Evolutionary conservation across 768 basidiomycete species (phyloP), one percentile per base, ranked within the genome.

Genomic region (Pleurotus tuoliensis): DNA sequence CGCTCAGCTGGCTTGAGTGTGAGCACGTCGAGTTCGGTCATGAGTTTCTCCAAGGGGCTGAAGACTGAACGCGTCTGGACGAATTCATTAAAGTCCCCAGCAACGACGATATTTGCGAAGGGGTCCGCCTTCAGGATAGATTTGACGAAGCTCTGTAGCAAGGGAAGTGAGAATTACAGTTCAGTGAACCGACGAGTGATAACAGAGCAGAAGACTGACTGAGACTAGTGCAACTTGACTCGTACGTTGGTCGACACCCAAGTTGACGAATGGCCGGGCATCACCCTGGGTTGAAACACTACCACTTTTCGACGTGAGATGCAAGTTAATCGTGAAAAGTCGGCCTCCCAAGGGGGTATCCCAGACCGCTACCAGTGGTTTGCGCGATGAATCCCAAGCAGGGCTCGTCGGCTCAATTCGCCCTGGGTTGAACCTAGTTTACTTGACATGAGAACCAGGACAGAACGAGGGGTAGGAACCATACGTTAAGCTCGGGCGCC

Each of bases 81-180:
- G 67, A 72, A 84, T 62, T 87, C 84, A 64, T 87, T 87, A 69
- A 79, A 84, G 68, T 86, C 84, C 4, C 85, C 84, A 2, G 76
- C 82, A 8, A 81, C 71, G 47, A 84, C 61, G 58, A 87, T 68
- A 59, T 77, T 80, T 9, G 83, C 81, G 37, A 69, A 49, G 3
- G 70, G 62, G 58, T 82, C 73, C 37, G 68, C 64, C 5, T 62
- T 63, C 2, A 84, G 65, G 38, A 86, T 69, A 9, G 73, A 67
- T 57, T 73, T 60, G 13, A 81, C 76, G 61, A 87, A 86, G 16
- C 67, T 65, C 83, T 85, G n/a, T 5, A n/a, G 13, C 16, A 7
- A 53, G 3, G 15, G 18, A 22, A n/a, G 24, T 2, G 30, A 4
- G 9, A 34, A 34, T 34, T 30, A 0, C 30, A 11, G 1, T 34